Evolutionary conservation across 495 filamentous ascomycete species (phyloP), one percentile per base, ranked within the genome.

Genomic region (Antarctomyces pellizariae): DNA sequence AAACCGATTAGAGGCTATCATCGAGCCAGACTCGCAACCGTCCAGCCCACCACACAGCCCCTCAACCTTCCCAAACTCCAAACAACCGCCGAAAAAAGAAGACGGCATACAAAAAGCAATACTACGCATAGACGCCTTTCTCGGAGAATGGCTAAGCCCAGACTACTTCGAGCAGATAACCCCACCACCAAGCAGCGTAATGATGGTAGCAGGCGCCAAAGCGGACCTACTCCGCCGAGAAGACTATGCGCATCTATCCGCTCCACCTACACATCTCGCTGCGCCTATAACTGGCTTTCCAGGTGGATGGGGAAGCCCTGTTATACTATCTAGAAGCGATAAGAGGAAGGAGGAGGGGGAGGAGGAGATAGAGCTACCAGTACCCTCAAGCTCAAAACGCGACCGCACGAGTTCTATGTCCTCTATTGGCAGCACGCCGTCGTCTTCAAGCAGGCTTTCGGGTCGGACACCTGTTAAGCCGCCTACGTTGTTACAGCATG

Each of bases 141-240:
- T 95, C 2, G 89, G 89, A 9, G 86, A 99, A 53, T 99, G 86
- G 86, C 57, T 95, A 22, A 73, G 72, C 3, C 77, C 78, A 3
- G 71, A 79, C 41, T 99, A 99, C 42, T 99, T 77, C 40, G 80
- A 84, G 22, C 56, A 71, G 17, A 93, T 95, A 38, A 83, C 75
- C 6, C 79, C 80, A 2, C 86, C 86, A 8, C 89, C 86, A 2
- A 60, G 62, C 23, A 83, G 79, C 2, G 62, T 72, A 9, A 64
- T 82, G 48, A 82, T 97, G 75, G 59, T 93, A 1, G 71, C 75
- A 9, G 62, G 60, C 7, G 82, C 86, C 7, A 95, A 91, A 48
- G 73, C 72, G 3, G 79, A 89, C 36, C 48, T 92, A 3, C 53
- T 89, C 7, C 64, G 71, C 25, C 62, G 64, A 14, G 74, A 69